A percentile compares a stretch with the other conserved stretches of the same genome.
phyloP scores from a whole-genome alignment of 1,284 basidiomycete genomes.

The Tilletia indica region DNA sequence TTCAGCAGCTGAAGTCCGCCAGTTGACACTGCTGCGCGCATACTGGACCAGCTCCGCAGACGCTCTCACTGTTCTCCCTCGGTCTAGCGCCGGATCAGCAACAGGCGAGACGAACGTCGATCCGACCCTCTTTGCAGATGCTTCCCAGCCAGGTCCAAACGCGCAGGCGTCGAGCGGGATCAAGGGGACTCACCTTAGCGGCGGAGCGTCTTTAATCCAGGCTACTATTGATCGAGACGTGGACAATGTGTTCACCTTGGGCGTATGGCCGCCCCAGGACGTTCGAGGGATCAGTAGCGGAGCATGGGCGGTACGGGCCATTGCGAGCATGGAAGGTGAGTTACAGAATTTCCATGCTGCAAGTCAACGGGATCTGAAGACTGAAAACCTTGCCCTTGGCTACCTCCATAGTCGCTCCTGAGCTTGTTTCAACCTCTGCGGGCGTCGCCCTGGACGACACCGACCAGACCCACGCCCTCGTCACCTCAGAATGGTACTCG shows the following conservation, averaged over 20 bases:
- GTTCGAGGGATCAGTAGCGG: conserved; percentile 16
- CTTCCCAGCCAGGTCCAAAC: conserved; percentile 8
- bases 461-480: conserved; percentile 47
- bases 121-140: conserved; percentile 3
- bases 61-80: conserved; percentile 29
- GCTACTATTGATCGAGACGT: conserved; percentile 26
- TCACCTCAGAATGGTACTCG: conserved; percentile 52
- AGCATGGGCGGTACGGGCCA: neutral
- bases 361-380: neutral
- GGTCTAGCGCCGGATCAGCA: conserved; percentile 11
- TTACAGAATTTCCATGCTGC: conserved; percentile 34
- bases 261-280: conserved; percentile 12
- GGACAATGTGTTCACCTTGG: conserved; percentile 31
- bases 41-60: conserved; percentile 36
- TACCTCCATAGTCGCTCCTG: conserved; percentile 8
- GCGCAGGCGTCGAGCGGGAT: conserved; percentile 25
- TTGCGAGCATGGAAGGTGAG: conserved; percentile 32
- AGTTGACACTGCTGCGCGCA: conserved; percentile 37
- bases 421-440: conserved; percentile 18
- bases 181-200: conserved; percentile 18
- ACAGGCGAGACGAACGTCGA: neutral
- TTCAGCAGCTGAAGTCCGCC: conserved; percentile 33
- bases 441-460: conserved; percentile 50
- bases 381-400: neutral
- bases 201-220: conserved; percentile 39